phyloP scores from a whole-genome alignment of 2,329 filamentous ascomycete genomes.

The Camillea tinctor region DNA sequence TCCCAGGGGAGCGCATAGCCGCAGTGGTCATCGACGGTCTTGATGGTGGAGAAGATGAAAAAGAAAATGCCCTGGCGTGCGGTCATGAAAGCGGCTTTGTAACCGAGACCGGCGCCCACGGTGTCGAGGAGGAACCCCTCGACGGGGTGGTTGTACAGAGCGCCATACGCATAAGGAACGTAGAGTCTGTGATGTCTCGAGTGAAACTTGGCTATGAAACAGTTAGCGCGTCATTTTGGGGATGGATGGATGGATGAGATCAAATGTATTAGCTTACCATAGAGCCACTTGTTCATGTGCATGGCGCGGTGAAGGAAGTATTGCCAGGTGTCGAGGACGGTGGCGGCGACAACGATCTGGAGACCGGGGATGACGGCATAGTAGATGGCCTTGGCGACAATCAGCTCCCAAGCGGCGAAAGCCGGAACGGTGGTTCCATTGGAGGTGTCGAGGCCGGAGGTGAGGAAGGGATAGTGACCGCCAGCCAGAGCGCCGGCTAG shows the following conservation, averaged over 20 bases:
- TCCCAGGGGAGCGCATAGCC: conserved; percentile 96
- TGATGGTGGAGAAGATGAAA: conserved; percentile 85
- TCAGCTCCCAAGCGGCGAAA: conserved; percentile 82
- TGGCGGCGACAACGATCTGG: conserved; percentile 73
- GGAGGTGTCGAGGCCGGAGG: conserved; percentile 53
- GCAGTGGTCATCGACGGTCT: conserved; percentile 97
- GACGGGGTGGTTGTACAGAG: conserved; percentile 93
- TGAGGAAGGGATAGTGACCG: conserved; percentile 74
- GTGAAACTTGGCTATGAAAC: conserved; percentile 72
- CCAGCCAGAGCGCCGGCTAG: conserved; percentile 76
- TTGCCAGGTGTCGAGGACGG: conserved; percentile 92
- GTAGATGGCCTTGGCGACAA: conserved; percentile 75
- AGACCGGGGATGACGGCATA: conserved; percentile 71
- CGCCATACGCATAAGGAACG: conserved; percentile 95
- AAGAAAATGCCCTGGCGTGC: conserved; percentile 84
- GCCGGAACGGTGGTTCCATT: conserved; percentile 59
- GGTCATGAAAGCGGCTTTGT: conserved; percentile 80
- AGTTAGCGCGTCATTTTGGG: conserved; percentile 34
- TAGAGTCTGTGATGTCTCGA: conserved; percentile 95
- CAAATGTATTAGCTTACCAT: too few relatives aligned
- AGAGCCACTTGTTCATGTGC: conserved; percentile 97
- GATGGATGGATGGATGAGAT: conserved; percentile 61
- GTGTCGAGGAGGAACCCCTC: conserved; percentile 95
- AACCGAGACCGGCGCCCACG: conserved; percentile 78
- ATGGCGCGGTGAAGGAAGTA: conserved; percentile 96